These are phyloP conservation scores for Metschnikowia amazonensis DNA, from an alignment of 805 yeast species.

Conservation along the genomic window DNA sequence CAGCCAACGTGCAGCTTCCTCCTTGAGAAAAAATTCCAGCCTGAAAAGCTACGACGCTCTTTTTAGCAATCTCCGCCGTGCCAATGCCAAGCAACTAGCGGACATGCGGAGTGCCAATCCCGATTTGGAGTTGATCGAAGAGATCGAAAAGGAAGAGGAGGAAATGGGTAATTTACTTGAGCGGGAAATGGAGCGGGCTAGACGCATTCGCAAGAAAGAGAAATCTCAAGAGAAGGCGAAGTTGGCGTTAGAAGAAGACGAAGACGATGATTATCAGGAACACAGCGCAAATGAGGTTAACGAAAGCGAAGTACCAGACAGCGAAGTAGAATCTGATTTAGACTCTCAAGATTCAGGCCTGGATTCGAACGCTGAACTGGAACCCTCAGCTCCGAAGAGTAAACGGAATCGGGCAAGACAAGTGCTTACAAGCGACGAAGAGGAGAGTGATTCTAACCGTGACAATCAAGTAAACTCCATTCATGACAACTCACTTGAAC, in stretches of 20 bases:
- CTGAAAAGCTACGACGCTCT: slow-evolving; percentile 22
- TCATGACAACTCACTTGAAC: slow-evolving; percentile 1
- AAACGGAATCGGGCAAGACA: slow-evolving; percentile 10
- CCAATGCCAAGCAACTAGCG: slow-evolving; percentile 44
- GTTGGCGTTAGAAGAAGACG: slow-evolving; percentile 22
- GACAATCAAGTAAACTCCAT: not conserved
- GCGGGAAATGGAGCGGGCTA: slow-evolving; percentile 48
- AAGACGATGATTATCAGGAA: slow-evolving; percentile 16
- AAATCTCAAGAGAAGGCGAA: slow-evolving; percentile 37
- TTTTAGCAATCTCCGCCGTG: slow-evolving; percentile 35
- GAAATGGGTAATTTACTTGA: slow-evolving; percentile 45
- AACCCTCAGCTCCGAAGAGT: not conserved
- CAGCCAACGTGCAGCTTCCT: slow-evolving; percentile 1
- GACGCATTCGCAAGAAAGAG: slow-evolving; percentile 43
- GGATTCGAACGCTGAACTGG: not conserved
- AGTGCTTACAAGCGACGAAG: slow-evolving; percentile 14
- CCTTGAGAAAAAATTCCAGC: slow-evolving; percentile 5
- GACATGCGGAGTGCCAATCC: slow-evolving; percentile 20
- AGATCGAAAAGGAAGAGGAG: slow-evolving; percentile 41
- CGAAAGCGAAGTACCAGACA: slow-evolving; percentile 23
- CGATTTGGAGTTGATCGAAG: slow-evolving; percentile 29
- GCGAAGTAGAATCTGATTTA: slow-evolving; percentile 10
- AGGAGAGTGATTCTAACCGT: slow-evolving; percentile 5
- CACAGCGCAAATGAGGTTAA: not conserved
- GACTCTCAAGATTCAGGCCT: not conserved